Base-by-base conservation (phyloP, 768 basidiomycete genomes). In the Amanita phalloides region DNA sequence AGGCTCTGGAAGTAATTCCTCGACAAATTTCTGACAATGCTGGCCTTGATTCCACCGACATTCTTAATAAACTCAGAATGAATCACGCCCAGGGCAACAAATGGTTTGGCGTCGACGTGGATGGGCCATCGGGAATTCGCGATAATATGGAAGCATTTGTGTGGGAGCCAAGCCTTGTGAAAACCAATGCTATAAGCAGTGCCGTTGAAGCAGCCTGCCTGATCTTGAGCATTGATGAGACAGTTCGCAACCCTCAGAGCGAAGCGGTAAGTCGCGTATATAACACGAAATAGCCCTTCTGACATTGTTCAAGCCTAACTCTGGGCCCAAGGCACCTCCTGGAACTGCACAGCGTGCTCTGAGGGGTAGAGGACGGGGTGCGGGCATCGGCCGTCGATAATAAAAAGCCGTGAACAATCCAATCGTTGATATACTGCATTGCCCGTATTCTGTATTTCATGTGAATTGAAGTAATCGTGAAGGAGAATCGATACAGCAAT, bases 21-120 rank as follows among this genome's bases (percentile, higher is more conserved):
- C 84, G 96, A 28, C 95, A 98, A 66, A 97, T 99, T 53, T 97
- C 90, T 65, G 95, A 98, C 67, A 99, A 99, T 62, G 96, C 96
- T 7, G 96, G 96, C 20, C 71, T 98, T 28, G 96, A 99, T 68
- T 93, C 96, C 2, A 98, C 94, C 4, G 96, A 98, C 63, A 82
- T 98, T 51, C 72, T 99, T 42, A 98, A 98, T 72, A 96, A 96
- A 66, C 80, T 99, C 50, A 85, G 96, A 49, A 97, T 96, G 91
- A 84, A 86, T 58, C 94, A 98, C 63, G 91, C 92, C 0, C 78
- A 79, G 52, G 90, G 89, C 13, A 86, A 90, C 49, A 81, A 73
- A 52, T 97, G 93, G 93, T 84, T 78, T 42, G 96, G 96, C 54
- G 93, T 98, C 11, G 93, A 96, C 58, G 91, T 99, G 25, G 94